These are phyloP conservation scores for Thyridium curvatum DNA, from an alignment of 2,329 filamentous ascomycete species.

Conservation along the genomic window DNA sequence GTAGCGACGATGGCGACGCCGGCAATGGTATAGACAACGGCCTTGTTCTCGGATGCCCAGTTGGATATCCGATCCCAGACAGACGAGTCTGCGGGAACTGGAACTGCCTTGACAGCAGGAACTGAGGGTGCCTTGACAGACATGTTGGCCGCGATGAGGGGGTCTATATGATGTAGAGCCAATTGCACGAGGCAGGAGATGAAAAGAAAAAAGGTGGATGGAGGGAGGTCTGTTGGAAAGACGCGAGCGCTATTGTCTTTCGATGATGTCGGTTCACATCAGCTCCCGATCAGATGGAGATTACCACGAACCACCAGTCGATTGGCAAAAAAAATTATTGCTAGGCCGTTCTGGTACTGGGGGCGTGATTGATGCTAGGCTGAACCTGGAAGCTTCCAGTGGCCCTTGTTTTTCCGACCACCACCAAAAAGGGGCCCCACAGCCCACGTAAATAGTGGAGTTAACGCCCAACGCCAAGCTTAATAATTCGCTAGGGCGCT, in stretches of 20 bases:
- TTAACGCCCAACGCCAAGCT: no score
- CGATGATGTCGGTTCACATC: constrained; percentile 9
- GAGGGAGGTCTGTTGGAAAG: background rate
- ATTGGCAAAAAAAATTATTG: constrained; percentile 12
- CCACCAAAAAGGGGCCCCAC: no score
- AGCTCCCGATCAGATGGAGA: constrained; percentile 4
- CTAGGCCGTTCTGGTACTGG: background rate
- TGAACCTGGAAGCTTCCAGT: no score
- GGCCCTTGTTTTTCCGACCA: background rate
- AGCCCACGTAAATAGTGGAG: no score
- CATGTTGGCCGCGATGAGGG: constrained; percentile 20
- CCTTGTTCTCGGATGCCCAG: constrained; percentile 96
- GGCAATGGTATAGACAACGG: constrained; percentile 90
- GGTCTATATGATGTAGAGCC: constrained; percentile 13
- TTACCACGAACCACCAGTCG: constrained; percentile 5
- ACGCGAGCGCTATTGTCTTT: background rate
- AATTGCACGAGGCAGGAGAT: constrained; percentile 12
- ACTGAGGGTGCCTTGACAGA: constrained; percentile 30
- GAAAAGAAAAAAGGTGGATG: constrained; percentile 2
- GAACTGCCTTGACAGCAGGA: constrained; percentile 39
- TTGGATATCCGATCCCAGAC: constrained; percentile 84
- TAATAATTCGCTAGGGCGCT: no score
- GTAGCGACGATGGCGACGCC: constrained; percentile 89
- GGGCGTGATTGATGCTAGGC: no score
- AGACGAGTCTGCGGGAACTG: constrained; percentile 55